Conservation (phyloP, 139 green algal genomes). For the Deuterostichococcus epilithicus region DNA sequence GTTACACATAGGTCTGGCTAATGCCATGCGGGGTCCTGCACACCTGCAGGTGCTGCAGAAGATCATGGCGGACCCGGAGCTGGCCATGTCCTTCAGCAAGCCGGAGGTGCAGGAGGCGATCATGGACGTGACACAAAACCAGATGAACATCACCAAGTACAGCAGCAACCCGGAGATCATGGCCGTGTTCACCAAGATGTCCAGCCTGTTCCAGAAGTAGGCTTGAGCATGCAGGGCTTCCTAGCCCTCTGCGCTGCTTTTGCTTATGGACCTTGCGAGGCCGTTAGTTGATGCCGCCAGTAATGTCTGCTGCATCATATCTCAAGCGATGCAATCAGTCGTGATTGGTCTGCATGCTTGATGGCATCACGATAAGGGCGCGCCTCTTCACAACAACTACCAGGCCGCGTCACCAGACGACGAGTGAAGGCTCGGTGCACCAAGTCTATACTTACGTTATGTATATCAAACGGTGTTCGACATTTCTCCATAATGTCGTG, state of each 20-base stretch:
- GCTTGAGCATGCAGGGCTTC: background rate
- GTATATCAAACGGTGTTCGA: no score
- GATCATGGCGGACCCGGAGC: constrained; percentile 74
- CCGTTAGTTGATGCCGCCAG: no score
- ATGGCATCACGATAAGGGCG: no score
- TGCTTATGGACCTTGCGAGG: no score
- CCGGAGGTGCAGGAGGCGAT: constrained; percentile 43
- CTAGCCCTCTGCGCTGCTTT: background rate
- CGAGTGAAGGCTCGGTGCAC: no score
- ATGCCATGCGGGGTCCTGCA: background rate
- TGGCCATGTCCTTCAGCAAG: constrained; percentile 37
- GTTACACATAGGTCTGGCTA: background rate
- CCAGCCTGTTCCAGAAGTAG: background rate
- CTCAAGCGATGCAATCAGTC: no score
- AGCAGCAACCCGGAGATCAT: constrained; percentile 77
- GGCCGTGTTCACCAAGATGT: constrained; percentile 31
- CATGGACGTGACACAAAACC: constrained; percentile 76
- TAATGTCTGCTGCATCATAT: no score
- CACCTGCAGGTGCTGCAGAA: constrained; percentile 10
- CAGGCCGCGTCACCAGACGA: no score
- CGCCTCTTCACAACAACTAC: no score
- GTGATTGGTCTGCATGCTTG: no score
- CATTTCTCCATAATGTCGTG: no score
- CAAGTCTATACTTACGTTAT: no score
- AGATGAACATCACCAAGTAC: constrained; percentile 83